These are phyloP conservation scores for Alternaria dauci DNA, from an alignment of 2,329 filamentous ascomycete species.

Conservation along the genomic window DNA sequence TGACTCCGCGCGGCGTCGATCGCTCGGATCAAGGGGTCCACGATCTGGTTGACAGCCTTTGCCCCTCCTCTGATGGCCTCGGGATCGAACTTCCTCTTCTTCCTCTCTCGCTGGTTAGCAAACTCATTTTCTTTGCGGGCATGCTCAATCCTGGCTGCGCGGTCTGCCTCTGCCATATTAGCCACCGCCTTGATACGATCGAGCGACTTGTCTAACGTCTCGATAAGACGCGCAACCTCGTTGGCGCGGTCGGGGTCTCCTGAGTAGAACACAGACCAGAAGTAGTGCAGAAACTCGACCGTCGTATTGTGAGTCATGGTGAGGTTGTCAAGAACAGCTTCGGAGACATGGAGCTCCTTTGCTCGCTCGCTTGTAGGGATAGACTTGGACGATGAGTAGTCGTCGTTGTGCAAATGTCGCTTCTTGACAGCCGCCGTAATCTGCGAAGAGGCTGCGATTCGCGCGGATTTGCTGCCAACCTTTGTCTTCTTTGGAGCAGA, in stretches of 20 bases:
- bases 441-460: conserved; percentile 70
- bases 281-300: conserved; percentile 95
- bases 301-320: conserved; percentile 88
- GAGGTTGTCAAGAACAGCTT: conserved; percentile 67
- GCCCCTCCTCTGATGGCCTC: conserved; percentile 76
- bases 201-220: conserved; percentile 79
- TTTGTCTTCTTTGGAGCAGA: conserved; percentile 66
- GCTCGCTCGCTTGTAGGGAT: conserved; percentile 40
- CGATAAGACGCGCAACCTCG: conserved; percentile 82
- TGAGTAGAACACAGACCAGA: conserved; percentile 91
- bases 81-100: conserved; percentile 74
- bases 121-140: conserved; percentile 75
- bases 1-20: conserved; percentile 74
- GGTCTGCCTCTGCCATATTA: conserved; percentile 78
- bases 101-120: conserved; percentile 75
- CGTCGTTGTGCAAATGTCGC: conserved; percentile 65
- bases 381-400: conserved; percentile 38
- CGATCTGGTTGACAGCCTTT: conserved; percentile 76
- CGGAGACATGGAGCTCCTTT: conserved; percentile 47
- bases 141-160: conserved; percentile 70
- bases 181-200: conserved; percentile 83
- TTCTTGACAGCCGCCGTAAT: conserved; percentile 71
- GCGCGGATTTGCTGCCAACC: conserved; percentile 74
- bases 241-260: conserved; percentile 81
- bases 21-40: conserved; percentile 76